Evolutionary conservation across 2,329 filamentous ascomycete species (phyloP).

Genomic region (Paraconiothyrium brasiliense): DNA sequence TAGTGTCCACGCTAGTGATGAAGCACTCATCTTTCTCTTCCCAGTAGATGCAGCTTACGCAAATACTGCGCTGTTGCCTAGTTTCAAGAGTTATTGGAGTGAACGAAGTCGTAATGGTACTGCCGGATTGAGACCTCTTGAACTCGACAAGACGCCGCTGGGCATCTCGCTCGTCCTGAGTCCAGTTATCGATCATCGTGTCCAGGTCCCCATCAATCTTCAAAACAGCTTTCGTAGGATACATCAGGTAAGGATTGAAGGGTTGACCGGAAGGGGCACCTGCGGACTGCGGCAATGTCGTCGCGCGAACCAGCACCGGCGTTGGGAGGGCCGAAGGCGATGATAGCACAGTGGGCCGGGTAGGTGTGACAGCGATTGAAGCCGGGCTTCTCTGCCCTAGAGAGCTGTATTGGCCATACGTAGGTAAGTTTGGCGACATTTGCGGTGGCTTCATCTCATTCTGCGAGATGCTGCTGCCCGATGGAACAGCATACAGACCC

Average conservation of each 20-base stretch:
- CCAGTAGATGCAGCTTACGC: slow-evolving; percentile 98
- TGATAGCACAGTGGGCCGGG: slow-evolving; percentile 53
- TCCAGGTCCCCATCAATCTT: slow-evolving; percentile 88
- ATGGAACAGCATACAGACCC: slow-evolving; percentile 46
- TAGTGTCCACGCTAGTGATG: slow-evolving; percentile 96
- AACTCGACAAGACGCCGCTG: slow-evolving; percentile 90
- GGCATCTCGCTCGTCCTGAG: slow-evolving; percentile 78
- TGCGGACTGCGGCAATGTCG: slow-evolving; percentile 67
- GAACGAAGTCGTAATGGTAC: slow-evolving; percentile 83
- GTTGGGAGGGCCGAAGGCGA: slow-evolving; percentile 59
- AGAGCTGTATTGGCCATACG: slow-evolving; percentile 56
- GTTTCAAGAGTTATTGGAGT: slow-evolving; percentile 81
- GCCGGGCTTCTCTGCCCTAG: slow-evolving; percentile 56
- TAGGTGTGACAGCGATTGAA: slow-evolving; percentile 47
- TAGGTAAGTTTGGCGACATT: slow-evolving; percentile 46
- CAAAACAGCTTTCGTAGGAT: slow-evolving; percentile 80
- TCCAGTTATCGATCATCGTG: slow-evolving; percentile 85
- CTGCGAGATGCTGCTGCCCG: slow-evolving; percentile 37
- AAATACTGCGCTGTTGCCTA: slow-evolving; percentile 83
- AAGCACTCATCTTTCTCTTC: slow-evolving; percentile 89
- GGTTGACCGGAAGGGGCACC: slow-evolving; percentile 56
- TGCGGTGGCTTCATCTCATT: slow-evolving; percentile 45
- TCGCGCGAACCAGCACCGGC: slow-evolving; percentile 73
- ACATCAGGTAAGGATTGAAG: slow-evolving; percentile 81
- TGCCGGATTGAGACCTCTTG: slow-evolving; percentile 80